A percentile compares a stretch with the other conserved stretches of the same genome.
phyloP scores from a whole-genome alignment of 2,329 filamentous ascomycete species.

The Fusarium buharicum region DNA sequence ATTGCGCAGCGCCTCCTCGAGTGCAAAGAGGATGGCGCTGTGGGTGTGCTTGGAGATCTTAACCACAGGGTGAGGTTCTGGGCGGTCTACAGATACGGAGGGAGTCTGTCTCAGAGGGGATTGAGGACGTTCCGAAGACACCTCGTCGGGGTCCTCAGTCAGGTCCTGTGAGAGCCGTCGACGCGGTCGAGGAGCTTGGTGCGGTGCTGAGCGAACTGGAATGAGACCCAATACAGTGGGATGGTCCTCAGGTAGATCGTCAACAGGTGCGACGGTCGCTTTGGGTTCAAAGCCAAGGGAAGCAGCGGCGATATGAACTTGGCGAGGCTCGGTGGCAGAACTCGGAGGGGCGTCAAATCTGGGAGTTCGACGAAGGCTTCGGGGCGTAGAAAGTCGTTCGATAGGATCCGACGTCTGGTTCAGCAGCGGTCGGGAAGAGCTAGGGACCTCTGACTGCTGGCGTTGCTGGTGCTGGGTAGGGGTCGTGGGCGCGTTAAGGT shows the following conservation, averaged over 20 bases:
- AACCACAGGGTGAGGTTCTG: conserved; percentile 59
- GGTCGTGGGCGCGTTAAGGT: conserved; percentile 60
- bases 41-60: conserved; percentile 86
- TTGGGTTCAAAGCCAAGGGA: conserved; percentile 61
- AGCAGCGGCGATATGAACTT: conserved; percentile 59
- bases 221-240: conserved; percentile 44
- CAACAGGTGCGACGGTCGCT: conserved; percentile 42
- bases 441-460: conserved; percentile 50
- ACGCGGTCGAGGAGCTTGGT: conserved; percentile 45
- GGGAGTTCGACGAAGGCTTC: conserved; percentile 62
- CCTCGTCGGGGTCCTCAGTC: conserved; percentile 57
- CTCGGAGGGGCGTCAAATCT: conserved; percentile 59
- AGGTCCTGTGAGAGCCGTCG: conserved; percentile 61
- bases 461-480: conserved; percentile 59
- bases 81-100: conserved; percentile 48
- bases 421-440: conserved; percentile 34
- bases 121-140: conserved; percentile 49
- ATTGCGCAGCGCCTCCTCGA: conserved; percentile 88
- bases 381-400: conserved; percentile 58
- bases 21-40: conserved; percentile 88
- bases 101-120: conserved; percentile 42
- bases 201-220: conserved; percentile 56
- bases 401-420: conserved; percentile 51
- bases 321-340: conserved; percentile 52
- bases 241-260: conserved; percentile 39